A percentile compares a stretch with the other conserved stretches of the same genome.
These are phyloP conservation scores for Ceratocystis smalleyi DNA, from an alignment of 2,329 filamentous ascomycete species.

Conservation along the genomic window DNA sequence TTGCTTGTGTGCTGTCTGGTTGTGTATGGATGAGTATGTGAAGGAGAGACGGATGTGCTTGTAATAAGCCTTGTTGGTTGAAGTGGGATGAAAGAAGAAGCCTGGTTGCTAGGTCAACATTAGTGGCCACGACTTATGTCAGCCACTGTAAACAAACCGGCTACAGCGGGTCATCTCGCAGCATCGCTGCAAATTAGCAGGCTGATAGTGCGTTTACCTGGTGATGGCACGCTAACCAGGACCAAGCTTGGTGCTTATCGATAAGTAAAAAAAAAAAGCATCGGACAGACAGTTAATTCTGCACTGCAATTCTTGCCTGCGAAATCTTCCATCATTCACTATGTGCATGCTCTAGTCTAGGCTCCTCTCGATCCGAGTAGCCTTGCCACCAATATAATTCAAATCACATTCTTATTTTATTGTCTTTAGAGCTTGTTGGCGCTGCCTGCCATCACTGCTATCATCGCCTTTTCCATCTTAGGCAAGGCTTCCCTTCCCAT, in stretches of 20 bases:
- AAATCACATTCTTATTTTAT: neutral
- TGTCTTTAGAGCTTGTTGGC: too few species aligned
- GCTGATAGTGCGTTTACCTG: too few species aligned
- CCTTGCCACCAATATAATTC: neutral
- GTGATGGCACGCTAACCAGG: too few species aligned
- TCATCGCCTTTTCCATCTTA: neutral
- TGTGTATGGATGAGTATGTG: neutral
- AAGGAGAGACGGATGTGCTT: neutral
- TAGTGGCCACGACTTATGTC: neutral
- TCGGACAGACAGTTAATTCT: neutral
- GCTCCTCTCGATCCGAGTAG: neutral
- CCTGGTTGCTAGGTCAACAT: conserved; percentile 7
- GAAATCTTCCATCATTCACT: neutral
- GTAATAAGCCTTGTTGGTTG: neutral
- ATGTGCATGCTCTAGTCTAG: neutral
- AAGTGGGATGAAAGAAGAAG: neutral
- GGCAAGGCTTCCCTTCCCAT: neutral
- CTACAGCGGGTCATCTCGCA: neutral
- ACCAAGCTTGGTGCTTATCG: conserved; percentile 5
- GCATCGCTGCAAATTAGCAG: too few species aligned
- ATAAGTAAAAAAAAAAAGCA: conserved; percentile 4
- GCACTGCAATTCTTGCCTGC: neutral
- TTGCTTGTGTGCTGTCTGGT: too few species aligned
- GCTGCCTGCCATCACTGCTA: neutral
- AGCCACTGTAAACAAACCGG: neutral